Evolutionary conservation across 1,139 yeast genomes (phyloP), one percentile per base, ranked within the genome.

Genomic region (Yamadazyma sp.): DNA sequence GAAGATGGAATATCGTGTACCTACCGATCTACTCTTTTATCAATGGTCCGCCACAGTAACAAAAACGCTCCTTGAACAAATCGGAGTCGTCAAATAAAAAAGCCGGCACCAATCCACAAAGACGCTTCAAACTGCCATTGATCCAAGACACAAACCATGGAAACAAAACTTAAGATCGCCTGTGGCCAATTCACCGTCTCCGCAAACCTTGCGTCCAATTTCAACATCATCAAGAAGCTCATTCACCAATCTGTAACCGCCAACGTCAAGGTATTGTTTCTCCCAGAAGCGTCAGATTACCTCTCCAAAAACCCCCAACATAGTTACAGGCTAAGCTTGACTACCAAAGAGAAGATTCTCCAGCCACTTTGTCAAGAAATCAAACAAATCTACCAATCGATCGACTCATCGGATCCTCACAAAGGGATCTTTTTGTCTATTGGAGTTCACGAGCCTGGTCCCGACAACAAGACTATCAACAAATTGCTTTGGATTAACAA

Each of bases 251-350:
- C 97, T 0, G 73, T 85, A 0, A 61, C 62, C 7, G 57, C 70
- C 9, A 73, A 81, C 3, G 88, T 83, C 9, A 66, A 74, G 44
- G 79, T 87, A 3, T 69, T 91, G 8, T 89, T 91, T 55, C 73
- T 92, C 31, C 98, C 98, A 1, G 98, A 92, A 58, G 98, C 98
- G 0, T 75, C 92, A 1, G 98, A 92, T 55, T 92, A 88, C 58
- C 73, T 92, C 32, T 84, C 95, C 3, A 69, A 78, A 34, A 77
- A 81, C 47, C 81, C 94, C 1, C 59, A 59, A 1, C 91, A 87
- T 48, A 83, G 95, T 1, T 66, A 73, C 38, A 52, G 65, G 25
- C 64, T 91, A 23, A 88, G 85, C 0, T 58, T 69, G 29, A 51
- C 76, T 2, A 76, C 83, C 2, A 62, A 67, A 11, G 66, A 78